Evolutionary conservation across 1,284 basidiomycete genomes (phyloP).

Genomic region (Sanguinoderma infundibulare): DNA sequence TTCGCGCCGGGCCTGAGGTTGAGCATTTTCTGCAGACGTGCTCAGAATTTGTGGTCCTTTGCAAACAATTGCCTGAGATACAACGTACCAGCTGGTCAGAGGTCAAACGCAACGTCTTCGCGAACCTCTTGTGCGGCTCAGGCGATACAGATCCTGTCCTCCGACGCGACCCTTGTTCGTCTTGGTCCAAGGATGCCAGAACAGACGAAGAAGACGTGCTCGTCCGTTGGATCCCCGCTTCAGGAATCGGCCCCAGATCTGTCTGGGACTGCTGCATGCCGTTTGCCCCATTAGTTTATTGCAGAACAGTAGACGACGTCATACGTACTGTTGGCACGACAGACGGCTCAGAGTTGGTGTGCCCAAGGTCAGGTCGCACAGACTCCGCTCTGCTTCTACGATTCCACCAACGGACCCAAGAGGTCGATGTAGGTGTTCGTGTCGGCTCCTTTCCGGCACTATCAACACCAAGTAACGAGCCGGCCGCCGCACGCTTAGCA

Average conservation of each 20-base stretch:
- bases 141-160: conserved; percentile 1
- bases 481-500: conserved; percentile 20
- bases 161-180: not conserved
- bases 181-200: conserved; percentile 6
- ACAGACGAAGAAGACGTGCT: conserved; percentile 21
- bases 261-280: not conserved
- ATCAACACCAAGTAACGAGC: conserved; percentile 12
- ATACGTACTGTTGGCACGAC: conserved; percentile 19
- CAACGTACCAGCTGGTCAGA: conserved; percentile 78
- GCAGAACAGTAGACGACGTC: not conserved
- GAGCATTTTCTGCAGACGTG: conserved; percentile 70
- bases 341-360: conserved; percentile 29
- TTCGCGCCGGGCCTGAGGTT: conserved; percentile 91
- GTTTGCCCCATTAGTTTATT: not conserved
- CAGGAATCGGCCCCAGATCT: conserved; percentile 5
- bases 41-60: not conserved
- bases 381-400: conserved; percentile 48
- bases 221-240: conserved; percentile 13
- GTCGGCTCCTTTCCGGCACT: conserved; percentile 40
- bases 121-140: conserved; percentile 61
- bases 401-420: conserved; percentile 82
- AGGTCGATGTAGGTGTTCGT: conserved; percentile 58
- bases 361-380: conserved; percentile 30
- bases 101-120: conserved; percentile 90
- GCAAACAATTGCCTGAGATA: not conserved